Percentiles rank a stretch among this genome's conserved stretches.
Evolutionary conservation across 768 basidiomycete species (phyloP).

Genomic region (Agrocybe chaxingu): DNA sequence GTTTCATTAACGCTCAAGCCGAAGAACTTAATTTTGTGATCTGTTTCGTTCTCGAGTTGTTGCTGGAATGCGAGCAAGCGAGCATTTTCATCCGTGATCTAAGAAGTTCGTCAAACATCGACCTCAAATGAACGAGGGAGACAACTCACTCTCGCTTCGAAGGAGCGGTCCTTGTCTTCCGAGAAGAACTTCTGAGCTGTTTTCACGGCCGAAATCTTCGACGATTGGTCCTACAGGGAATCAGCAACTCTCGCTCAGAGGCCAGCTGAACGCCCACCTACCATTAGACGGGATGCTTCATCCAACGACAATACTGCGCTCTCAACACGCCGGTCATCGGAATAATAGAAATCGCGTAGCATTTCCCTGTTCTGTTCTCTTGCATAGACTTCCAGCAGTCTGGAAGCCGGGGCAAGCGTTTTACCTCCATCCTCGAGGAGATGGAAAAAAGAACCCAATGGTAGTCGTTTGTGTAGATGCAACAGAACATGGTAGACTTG

Average conservation of each 20-base stretch:
- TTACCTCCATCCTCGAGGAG: slow-evolving; percentile 89
- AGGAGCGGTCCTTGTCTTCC: slow-evolving; percentile 87
- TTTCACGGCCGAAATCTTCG: slow-evolving; percentile 70
- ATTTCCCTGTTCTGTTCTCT: slow-evolving; percentile 88
- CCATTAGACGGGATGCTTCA: slow-evolving; percentile 69
- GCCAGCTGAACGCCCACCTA: slow-evolving; percentile 24
- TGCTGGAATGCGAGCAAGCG: slow-evolving; percentile 81
- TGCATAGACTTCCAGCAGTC: slow-evolving; percentile 85
- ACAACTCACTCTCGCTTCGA: slow-evolving; percentile 79
- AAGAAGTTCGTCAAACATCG: not conserved
- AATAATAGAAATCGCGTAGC: slow-evolving; percentile 95
- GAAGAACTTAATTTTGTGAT: slow-evolving; percentile 76
- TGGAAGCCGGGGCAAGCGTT: slow-evolving; percentile 68
- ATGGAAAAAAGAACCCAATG: slow-evolving; percentile 90
- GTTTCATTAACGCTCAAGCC: slow-evolving; percentile 88
- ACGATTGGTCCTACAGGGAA: slow-evolving; percentile 60
- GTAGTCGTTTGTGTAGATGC: slow-evolving; percentile 77
- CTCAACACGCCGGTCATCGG: slow-evolving; percentile 92
- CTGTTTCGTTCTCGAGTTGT: slow-evolving; percentile 81
- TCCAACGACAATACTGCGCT: slow-evolving; percentile 87
- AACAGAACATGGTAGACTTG: slow-evolving; percentile 92
- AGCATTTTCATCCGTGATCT: slow-evolving; percentile 91
- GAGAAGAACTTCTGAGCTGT: slow-evolving; percentile 90
- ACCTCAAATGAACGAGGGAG: not conserved
- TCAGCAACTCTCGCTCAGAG: not conserved